Evolutionary conservation across 306 rosid species (phyloP).

Genomic region (Begonia fuchsioides): DNA sequence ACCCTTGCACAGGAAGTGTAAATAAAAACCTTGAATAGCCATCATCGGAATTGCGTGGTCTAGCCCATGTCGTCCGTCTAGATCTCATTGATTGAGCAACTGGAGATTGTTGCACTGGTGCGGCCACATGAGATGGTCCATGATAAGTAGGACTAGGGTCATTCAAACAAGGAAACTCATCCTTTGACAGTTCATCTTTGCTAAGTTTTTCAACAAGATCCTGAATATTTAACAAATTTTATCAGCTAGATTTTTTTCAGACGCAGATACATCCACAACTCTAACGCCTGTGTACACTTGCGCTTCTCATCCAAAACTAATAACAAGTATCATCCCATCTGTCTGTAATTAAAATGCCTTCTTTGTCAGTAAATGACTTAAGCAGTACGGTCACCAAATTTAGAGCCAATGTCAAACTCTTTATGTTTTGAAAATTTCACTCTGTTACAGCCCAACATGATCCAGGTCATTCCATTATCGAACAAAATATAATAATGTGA

Average conservation of each 20-base stretch:
- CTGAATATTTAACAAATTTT: slow-evolving; percentile 21
- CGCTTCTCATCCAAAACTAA: no score
- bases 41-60: slow-evolving; percentile 82
- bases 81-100: slow-evolving; percentile 88
- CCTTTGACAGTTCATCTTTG: slow-evolving; percentile 66
- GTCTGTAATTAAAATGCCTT: no score
- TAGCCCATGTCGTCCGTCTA: slow-evolving; percentile 82
- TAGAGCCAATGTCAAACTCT: no score
- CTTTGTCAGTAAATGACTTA: no score
- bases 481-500: no score
- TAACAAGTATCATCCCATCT: no score
- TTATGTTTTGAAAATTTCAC: no score
- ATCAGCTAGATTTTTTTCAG: neutral
- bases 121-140: slow-evolving; percentile 29
- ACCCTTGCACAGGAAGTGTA: neutral
- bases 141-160: slow-evolving; percentile 70
- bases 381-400: no score
- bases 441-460: no score
- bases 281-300: no score
- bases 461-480: no score
- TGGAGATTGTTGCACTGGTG: slow-evolving; percentile 33
- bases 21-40: slow-evolving; percentile 99
- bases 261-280: no score
- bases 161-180: slow-evolving; percentile 86
- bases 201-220: slow-evolving; percentile 76